These are phyloP conservation scores for Apiospora malaysiana DNA, from an alignment of 2,329 filamentous ascomycete genomes.

Conservation along the genomic window DNA sequence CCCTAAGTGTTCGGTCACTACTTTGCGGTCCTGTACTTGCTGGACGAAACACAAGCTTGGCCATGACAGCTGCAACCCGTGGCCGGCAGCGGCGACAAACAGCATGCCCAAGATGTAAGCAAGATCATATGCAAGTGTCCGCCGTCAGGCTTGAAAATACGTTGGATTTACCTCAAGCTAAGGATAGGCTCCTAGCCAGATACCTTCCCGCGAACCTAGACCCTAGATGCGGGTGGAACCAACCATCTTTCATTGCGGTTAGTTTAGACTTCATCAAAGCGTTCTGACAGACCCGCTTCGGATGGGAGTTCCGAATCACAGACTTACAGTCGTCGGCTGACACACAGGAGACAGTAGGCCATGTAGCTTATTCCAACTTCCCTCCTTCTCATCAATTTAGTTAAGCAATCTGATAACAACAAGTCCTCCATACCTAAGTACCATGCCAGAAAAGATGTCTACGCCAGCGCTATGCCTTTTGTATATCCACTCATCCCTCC, in stretches of 20 bases:
- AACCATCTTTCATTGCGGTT: background rate
- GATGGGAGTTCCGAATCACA: background rate
- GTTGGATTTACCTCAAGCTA: background rate
- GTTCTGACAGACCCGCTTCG: background rate
- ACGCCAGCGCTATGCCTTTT: conserved; percentile 9
- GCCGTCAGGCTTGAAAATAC: too few relatives aligned
- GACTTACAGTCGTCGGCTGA: background rate
- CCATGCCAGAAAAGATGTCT: background rate
- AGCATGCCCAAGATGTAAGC: too few relatives aligned
- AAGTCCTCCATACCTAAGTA: background rate
- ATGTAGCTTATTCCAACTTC: background rate
- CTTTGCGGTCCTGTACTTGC: too few relatives aligned
- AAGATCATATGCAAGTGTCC: too few relatives aligned
- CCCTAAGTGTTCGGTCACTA: too few relatives aligned
- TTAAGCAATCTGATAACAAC: background rate
- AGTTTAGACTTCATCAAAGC: conserved; percentile 1
- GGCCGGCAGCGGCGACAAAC: too few relatives aligned
- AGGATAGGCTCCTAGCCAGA: background rate
- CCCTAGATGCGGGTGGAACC: background rate
- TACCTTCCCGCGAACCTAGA: too few relatives aligned
- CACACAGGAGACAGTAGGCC: background rate
- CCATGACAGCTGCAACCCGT: too few relatives aligned
- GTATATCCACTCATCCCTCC: background rate
- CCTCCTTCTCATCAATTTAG: background rate
- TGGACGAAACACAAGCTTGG: too few relatives aligned